Percentiles rank a stretch among this genome's conserved stretches.
These are phyloP conservation scores for Rosellinia necatrix DNA, from an alignment of 2,329 filamentous ascomycete genomes.

Conservation along the genomic window DNA sequence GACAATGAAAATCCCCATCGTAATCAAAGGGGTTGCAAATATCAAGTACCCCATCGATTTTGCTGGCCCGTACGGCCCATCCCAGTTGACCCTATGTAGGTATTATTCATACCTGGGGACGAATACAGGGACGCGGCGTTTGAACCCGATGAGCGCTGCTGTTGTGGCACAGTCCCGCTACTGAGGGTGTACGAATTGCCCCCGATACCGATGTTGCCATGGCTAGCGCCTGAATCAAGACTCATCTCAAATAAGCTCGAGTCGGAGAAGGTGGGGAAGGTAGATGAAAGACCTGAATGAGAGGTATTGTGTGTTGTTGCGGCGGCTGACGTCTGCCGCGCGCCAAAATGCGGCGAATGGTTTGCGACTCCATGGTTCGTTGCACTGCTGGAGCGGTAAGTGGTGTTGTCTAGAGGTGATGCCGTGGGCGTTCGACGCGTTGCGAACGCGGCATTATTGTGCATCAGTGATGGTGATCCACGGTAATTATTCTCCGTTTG, in stretches of 20 bases:
- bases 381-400: conserved; percentile 35
- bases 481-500: conserved; percentile 40
- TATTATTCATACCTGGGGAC: conserved; percentile 35
- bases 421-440: conserved; percentile 39
- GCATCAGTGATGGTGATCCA: conserved; percentile 40
- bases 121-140: conserved; percentile 36
- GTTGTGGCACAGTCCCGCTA: conserved; percentile 32
- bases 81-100: conserved; percentile 32
- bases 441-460: conserved; percentile 36
- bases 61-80: conserved; percentile 37
- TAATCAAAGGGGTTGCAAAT: conserved; percentile 3
- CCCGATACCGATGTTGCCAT: conserved; percentile 35
- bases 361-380: conserved; percentile 35
- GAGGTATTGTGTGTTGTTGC: conserved; percentile 36
- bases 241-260: conserved; percentile 38
- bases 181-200: conserved; percentile 36
- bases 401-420: conserved; percentile 39
- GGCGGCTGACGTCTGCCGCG: conserved; percentile 36
- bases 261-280: conserved; percentile 38
- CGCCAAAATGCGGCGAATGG: conserved; percentile 40
- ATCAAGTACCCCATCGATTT: conserved; percentile 37
- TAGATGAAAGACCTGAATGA: conserved; percentile 36
- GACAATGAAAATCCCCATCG: conserved; percentile 15
- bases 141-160: conserved; percentile 37
- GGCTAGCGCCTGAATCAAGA: conserved; percentile 35